Conservation (phyloP, 2,329 filamentous ascomycete species). For the Fusarium avenaceum region DNA sequence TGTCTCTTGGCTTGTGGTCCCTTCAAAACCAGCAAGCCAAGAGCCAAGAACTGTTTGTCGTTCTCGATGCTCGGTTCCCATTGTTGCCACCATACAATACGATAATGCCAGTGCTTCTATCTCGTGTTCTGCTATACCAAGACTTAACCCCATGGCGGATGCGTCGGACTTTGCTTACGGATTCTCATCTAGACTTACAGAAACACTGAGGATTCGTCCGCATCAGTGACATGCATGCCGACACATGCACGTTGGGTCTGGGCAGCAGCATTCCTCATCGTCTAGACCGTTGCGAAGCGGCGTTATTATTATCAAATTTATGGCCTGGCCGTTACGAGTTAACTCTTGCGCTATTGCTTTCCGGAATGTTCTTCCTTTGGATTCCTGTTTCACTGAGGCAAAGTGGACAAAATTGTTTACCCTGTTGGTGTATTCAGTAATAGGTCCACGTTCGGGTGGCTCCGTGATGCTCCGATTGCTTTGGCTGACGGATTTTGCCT, state of each 20-base stretch:
- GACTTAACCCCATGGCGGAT: neutral
- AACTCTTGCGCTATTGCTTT: neutral
- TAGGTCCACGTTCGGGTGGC: conserved; percentile 12
- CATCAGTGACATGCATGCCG: conserved; percentile 1
- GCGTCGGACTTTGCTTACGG: neutral
- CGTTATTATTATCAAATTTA: conserved; percentile 6
- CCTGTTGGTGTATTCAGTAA: neutral
- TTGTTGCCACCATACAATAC: conserved; percentile 10
- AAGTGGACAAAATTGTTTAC: conserved; percentile 1
- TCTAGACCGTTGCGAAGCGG: conserved; percentile 11
- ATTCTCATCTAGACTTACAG: neutral
- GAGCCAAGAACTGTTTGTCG: conserved; percentile 8
- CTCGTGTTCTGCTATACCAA: neutral
- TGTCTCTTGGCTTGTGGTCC: conserved; percentile 28
- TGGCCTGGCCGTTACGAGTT: neutral
- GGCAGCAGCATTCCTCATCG: conserved; percentile 6
- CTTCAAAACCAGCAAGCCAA: neutral
- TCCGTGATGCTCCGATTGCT: conserved; percentile 13
- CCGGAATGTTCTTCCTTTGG: neutral
- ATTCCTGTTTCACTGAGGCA: conserved; percentile 1
- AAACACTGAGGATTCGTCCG: conserved; percentile 1
- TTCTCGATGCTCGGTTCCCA: conserved; percentile 21
- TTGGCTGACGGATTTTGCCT: conserved; percentile 1
- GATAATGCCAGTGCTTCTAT: neutral
- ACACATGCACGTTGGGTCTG: conserved; percentile 9